Evolutionary conservation across 345 rosid genomes (phyloP), one percentile per base, ranked within the genome.

Genomic region (Pelargonium nanum): DNA sequence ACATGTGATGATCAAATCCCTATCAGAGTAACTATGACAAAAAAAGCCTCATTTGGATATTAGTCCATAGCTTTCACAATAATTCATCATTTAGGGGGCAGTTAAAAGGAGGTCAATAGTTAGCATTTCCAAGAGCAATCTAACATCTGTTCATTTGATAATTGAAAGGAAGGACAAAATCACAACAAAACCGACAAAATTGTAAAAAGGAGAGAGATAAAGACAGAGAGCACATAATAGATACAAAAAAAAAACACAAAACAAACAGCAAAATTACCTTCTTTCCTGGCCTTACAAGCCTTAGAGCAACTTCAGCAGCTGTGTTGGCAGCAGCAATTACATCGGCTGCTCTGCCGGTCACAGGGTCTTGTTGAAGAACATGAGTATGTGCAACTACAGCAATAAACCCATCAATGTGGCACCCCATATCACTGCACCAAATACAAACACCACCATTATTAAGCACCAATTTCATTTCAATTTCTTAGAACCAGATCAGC

Each of bases 341-440:
- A 78, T 94, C 96, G 72, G 96, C 96, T 63, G 84, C 77, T 66
- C 86, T 85, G 32, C 95, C 95, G 6, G 52, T 83, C 26, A 90
- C 60, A 1, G 89, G 80, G 1, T 95, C 96, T 25, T 70, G 83
- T 68, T 85, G 96, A 62, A 90, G 68, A 68, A 80, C 92, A 83
- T 85, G 92, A 0, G 96, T 94, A 56, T 87, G 97, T 1, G 77
- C 99, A 68, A 89, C 96, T 19, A 89, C 83, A 22, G 97, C 97
- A 75, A 94, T 90, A 68, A 94, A 88, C n/a, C 99, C 99, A 76
- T 90, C 95, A 55, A 94, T 90, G 65, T 94, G 99, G 57, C 96
- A 90, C 22, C 99, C 99, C 92, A 94, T 69, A 65, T 94, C 97
- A 67, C 97, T 90, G 77, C 60, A 76, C 53, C 22, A 13, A 4